Evolutionary conservation across 1,284 basidiomycete genomes (phyloP).

Genomic region (Ganoderma sinense): DNA sequence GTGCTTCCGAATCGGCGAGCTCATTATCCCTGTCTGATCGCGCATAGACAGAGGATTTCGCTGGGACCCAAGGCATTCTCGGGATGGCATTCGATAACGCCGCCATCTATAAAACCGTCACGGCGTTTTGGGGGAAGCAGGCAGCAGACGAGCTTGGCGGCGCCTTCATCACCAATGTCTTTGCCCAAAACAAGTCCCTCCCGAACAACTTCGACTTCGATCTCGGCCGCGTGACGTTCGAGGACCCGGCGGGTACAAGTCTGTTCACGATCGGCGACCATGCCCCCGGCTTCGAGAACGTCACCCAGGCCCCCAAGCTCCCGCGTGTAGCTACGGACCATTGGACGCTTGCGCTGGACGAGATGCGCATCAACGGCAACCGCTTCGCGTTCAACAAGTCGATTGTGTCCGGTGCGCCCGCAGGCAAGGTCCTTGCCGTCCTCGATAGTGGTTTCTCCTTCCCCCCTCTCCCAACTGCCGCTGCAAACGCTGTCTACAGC

Average conservation of each 20-base stretch:
- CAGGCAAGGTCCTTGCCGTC: constrained; percentile 36
- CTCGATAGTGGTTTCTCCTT: constrained; percentile 43
- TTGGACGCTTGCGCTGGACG: constrained; percentile 39
- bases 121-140: constrained; percentile 2
- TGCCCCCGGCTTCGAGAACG: constrained; percentile 25
- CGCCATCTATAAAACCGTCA: constrained; percentile 51
- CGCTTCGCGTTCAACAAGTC: constrained; percentile 37
- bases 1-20: neutral
- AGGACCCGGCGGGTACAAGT: constrained; percentile 32
- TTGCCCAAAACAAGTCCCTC: constrained; percentile 18
- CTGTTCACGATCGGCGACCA: constrained; percentile 41
- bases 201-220: constrained; percentile 40
- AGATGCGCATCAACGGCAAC: constrained; percentile 38
- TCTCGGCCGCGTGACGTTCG: constrained; percentile 35
- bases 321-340: constrained; percentile 53
- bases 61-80: constrained; percentile 62
- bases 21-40: neutral
- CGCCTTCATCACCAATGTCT: constrained; percentile 20
- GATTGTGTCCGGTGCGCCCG: constrained; percentile 29
- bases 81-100: constrained; percentile 69
- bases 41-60: constrained; percentile 9
- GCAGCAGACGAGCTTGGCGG: constrained; percentile 8
- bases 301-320: constrained; percentile 36
- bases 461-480: constrained; percentile 35
- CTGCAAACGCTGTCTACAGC: constrained; percentile 41